Conservation (phyloP, 140 eudicot genomes). For the Senecio squalidus region DNA sequence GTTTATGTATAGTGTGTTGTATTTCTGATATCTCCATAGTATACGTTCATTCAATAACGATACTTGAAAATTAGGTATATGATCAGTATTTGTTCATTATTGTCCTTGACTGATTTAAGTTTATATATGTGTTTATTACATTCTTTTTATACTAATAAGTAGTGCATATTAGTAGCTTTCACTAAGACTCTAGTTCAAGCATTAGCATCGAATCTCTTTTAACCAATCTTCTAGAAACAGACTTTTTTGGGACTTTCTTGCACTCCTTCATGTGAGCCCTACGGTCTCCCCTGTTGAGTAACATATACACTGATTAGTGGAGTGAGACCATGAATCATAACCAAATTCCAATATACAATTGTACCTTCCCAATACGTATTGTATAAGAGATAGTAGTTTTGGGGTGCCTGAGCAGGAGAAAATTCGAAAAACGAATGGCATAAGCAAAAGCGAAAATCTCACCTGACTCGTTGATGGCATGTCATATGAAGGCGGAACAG, state of each 20-base stretch:
- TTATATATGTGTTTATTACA: no score
- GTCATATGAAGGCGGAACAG: constrained; percentile 3
- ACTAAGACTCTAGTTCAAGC: no score
- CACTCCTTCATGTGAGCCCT: not conserved
- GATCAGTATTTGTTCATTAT: no score
- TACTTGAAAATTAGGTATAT: no score
- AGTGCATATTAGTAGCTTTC: no score
- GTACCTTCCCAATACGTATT: not conserved
- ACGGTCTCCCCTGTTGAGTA: constrained; percentile 4
- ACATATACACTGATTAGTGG: not conserved
- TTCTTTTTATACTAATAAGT: no score
- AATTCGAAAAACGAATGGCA: not conserved
- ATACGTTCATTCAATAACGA: no score
- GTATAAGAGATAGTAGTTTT: not conserved
- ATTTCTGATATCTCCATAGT: no score
- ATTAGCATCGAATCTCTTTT: no score
- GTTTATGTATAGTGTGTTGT: no score
- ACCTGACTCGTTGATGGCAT: constrained; percentile 17
- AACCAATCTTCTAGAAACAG: no score
- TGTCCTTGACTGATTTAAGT: no score
- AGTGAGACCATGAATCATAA: not conserved
- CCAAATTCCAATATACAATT: not conserved
- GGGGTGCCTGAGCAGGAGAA: not conserved
- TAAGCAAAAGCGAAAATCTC: not conserved
- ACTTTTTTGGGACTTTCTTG: not conserved